Percentiles rank a stretch among this genome's conserved stretches.
Evolutionary conservation across 1,284 basidiomycete species (phyloP).

Genomic region (Ustilago loliicola): DNA sequence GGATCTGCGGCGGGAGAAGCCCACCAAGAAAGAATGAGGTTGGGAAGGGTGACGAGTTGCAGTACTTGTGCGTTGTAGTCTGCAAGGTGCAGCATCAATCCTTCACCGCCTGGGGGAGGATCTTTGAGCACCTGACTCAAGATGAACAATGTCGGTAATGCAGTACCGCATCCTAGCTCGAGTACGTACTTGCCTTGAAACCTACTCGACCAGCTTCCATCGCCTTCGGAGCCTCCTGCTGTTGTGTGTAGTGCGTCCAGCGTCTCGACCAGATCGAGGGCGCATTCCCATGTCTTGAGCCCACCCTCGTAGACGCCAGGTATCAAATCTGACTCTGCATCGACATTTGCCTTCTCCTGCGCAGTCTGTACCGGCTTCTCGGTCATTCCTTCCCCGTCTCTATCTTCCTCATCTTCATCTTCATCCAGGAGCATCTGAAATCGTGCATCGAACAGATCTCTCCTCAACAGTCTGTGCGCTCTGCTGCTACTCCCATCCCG

Average conservation of each 20-base stretch:
- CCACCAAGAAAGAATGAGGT: slow-evolving; percentile 81
- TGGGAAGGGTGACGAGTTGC: slow-evolving; percentile 80
- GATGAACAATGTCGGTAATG: slow-evolving; percentile 83
- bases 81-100: slow-evolving; percentile 83
- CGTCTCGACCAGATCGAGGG: slow-evolving; percentile 79
- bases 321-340: slow-evolving; percentile 83
- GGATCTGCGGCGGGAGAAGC: slow-evolving; percentile 37
- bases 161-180: slow-evolving; percentile 90
- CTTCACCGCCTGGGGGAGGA: not conserved
- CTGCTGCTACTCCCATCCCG: slow-evolving; percentile 14
- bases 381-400: not conserved
- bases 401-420: slow-evolving; percentile 52
- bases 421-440: slow-evolving; percentile 84
- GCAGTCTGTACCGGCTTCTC: slow-evolving; percentile 23
- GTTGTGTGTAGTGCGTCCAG: slow-evolving; percentile 40
- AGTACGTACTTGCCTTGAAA: slow-evolving; percentile 36
- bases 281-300: slow-evolving; percentile 97
- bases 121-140: slow-evolving; percentile 76
- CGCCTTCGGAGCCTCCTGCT: slow-evolving; percentile 6
- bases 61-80: slow-evolving; percentile 90
- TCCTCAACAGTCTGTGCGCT: slow-evolving; percentile 76
- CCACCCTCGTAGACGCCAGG: slow-evolving; percentile 96
- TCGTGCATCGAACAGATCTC: slow-evolving; percentile 93
- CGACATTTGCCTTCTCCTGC: slow-evolving; percentile 25
- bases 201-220: slow-evolving; percentile 7